These are phyloP conservation scores for Fusarium fracticaudum DNA, from an alignment of 2,329 filamentous ascomycete species.

Conservation along the genomic window DNA sequence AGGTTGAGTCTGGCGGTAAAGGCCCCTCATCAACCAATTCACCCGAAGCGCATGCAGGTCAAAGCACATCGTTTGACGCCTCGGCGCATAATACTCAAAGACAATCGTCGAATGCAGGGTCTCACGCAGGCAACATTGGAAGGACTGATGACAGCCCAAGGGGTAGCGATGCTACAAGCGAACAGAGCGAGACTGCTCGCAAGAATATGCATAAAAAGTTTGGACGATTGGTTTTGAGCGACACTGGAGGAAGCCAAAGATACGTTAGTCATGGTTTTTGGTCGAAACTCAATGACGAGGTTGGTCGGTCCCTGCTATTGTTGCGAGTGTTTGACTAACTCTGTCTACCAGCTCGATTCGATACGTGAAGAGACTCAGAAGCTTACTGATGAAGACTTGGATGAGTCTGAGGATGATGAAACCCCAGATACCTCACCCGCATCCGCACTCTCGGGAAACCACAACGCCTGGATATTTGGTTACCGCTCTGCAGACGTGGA, in stretches of 20 bases:
- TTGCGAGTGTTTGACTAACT: slow-evolving; percentile 12
- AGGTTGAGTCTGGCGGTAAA: slow-evolving; percentile 57
- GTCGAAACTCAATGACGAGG: slow-evolving; percentile 80
- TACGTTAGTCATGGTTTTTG: slow-evolving; percentile 83
- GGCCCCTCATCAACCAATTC: slow-evolving; percentile 46
- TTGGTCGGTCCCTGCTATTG: slow-evolving; percentile 45
- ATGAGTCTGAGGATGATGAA: slow-evolving; percentile 70
- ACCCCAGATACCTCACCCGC: slow-evolving; percentile 57
- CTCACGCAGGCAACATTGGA: slow-evolving; percentile 12
- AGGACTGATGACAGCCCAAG: slow-evolving; percentile 33
- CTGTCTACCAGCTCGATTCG: slow-evolving; percentile 46
- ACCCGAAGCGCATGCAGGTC: slow-evolving; percentile 40
- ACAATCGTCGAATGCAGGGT: slow-evolving; percentile 29
- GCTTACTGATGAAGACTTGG: slow-evolving; percentile 56
- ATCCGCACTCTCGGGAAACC: slow-evolving; percentile 54
- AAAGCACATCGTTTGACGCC: slow-evolving; percentile 23
- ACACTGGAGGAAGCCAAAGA: slow-evolving; percentile 72
- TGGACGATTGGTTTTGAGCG: slow-evolving; percentile 75
- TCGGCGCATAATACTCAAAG: slow-evolving; percentile 21
- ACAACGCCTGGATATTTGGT: slow-evolving; percentile 78
- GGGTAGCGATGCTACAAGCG: slow-evolving; percentile 41
- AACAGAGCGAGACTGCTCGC: slow-evolving; percentile 48
- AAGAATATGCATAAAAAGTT: slow-evolving; percentile 58
- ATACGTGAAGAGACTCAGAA: slow-evolving; percentile 61
- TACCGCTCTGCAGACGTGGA: slow-evolving; percentile 77